Conservation (phyloP, 2,329 filamentous ascomycete species). For the Cytospora piceicola region DNA sequence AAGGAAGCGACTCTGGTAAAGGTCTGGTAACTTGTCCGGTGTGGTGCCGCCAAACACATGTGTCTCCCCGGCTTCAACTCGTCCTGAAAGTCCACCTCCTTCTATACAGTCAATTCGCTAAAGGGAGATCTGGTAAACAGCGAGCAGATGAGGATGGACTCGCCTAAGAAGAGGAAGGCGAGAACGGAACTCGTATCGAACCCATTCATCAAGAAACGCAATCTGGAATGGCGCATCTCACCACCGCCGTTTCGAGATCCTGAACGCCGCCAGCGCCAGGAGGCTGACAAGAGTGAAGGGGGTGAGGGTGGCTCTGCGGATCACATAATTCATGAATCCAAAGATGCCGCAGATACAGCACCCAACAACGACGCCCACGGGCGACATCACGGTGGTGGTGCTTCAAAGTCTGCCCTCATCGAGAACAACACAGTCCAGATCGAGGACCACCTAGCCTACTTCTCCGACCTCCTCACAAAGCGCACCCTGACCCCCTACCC, state of each 20-base stretch:
- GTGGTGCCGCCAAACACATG: too few species aligned
- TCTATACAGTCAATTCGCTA: not conserved
- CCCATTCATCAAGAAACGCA: conserved; percentile 52
- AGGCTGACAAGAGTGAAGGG: not conserved
- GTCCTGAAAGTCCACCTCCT: not conserved
- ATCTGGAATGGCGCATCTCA: conserved; percentile 45
- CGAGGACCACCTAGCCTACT: conserved; percentile 46
- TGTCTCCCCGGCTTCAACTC: too few species aligned
- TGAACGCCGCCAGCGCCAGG: conserved; percentile 34
- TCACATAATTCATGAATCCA: not conserved
- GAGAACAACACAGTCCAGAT: conserved; percentile 45
- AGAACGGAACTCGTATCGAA: conserved; percentile 47
- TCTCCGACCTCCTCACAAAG: conserved; percentile 40
- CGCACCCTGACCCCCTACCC: conserved; percentile 35
- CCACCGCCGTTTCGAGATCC: conserved; percentile 32
- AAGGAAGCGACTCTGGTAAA: too few species aligned
- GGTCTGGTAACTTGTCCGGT: too few species aligned
- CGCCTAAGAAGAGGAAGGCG: conserved; percentile 16
- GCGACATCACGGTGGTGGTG: not conserved
- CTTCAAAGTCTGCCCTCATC: conserved; percentile 41
- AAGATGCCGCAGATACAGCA: not conserved
- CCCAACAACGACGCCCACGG: not conserved
- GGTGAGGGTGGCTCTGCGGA: not conserved
- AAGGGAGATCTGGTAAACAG: not conserved
- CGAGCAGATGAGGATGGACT: not conserved